Base-by-base conservation (phyloP, 805 yeast species). In the Wickerhamomyces strasburgensis region DNA sequence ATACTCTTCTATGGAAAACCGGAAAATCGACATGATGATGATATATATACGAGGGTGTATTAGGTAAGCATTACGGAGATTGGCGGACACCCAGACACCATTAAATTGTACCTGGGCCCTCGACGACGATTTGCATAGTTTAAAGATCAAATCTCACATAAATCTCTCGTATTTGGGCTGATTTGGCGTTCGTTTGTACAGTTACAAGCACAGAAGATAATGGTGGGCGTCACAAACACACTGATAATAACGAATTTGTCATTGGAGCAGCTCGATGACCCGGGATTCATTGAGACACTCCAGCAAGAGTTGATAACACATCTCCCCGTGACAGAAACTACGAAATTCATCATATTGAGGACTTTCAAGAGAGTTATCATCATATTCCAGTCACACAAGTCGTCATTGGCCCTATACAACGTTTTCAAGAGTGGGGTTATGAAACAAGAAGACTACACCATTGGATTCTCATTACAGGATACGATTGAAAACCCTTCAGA, bases 301-400 rank as follows among this genome's bases (percentile, higher is more conserved):
- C 61, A 58, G 16, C 44, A 53, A n/a, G 48, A 52, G 19, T 46
- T 58, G 7, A 35, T 56, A 0, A 39, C 33, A 8, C 34, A 46
- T 9, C 39, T 54, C 9, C 33, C 44, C 5, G 39, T 21, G 10
- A 30, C 48, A 4, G 51, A 51, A 25, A 39, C 49, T 0, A 44
- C 56, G 5, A 57, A 58, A 33, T 58, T 58, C 42, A 44, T 57
- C 25, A 46, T 58, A 5, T 45, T 58, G n/a, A 46, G 41, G 17
- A 35, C 47, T 1, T 48, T 58, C 31, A 47, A 40, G 21, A 37
- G 64, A 9, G 48, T 58, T 4, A 11, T 58, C 5, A 30, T 58
- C 2, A 47, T 57, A 1, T 58, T 56, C 26, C 50, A 49, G 16
- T 36, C 46, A 3, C 28, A 14, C 5, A 25, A 17, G 7, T 27